Percentiles rank a stretch among this genome's conserved stretches.
phyloP scores from a whole-genome alignment of 257 asterid genomes.

The Asclepias syriaca region DNA sequence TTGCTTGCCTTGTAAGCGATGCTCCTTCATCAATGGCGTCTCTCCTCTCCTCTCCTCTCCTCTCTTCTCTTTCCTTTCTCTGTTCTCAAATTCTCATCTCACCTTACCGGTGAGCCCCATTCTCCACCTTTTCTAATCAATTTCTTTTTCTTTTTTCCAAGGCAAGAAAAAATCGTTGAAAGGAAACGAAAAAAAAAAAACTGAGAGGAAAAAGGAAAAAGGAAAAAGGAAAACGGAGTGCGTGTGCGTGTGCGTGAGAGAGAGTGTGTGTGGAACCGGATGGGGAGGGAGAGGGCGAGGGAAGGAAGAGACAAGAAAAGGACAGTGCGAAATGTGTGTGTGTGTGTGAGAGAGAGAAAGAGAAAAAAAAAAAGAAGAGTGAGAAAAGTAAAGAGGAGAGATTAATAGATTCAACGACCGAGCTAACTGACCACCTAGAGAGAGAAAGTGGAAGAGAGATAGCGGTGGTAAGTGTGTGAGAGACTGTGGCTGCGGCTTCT shows the following conservation, averaged over 20 bases:
- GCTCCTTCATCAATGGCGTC: slow-evolving; percentile 24
- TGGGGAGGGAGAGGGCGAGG: not conserved
- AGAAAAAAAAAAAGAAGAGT: not conserved
- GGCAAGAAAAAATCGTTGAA: not conserved
- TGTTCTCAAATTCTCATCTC: not conserved
- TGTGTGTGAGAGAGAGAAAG: not conserved
- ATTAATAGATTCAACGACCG: not conserved
- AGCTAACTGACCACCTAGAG: not conserved
- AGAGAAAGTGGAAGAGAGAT: not conserved
- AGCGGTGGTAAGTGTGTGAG: not conserved
- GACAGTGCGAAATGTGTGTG: slow-evolving; percentile 7
- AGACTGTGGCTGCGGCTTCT: not conserved
- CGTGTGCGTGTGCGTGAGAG: not conserved
- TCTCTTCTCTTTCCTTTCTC: not conserved
- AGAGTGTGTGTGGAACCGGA: not conserved
- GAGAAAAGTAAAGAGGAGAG: not conserved
- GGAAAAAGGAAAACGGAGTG: not conserved
- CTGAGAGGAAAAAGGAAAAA: not conserved
- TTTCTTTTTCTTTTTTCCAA: not conserved
- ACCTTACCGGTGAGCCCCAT: slow-evolving; percentile 1
- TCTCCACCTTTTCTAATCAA: not conserved
- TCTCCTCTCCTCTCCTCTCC: slow-evolving; percentile 6
- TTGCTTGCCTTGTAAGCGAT: slow-evolving; percentile 67
- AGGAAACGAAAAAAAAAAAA: not conserved
- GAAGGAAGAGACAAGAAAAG: not conserved